Evolutionary conservation across 208 protist species (phyloP).

Genomic region (Trichomonas vaginalis): DNA sequence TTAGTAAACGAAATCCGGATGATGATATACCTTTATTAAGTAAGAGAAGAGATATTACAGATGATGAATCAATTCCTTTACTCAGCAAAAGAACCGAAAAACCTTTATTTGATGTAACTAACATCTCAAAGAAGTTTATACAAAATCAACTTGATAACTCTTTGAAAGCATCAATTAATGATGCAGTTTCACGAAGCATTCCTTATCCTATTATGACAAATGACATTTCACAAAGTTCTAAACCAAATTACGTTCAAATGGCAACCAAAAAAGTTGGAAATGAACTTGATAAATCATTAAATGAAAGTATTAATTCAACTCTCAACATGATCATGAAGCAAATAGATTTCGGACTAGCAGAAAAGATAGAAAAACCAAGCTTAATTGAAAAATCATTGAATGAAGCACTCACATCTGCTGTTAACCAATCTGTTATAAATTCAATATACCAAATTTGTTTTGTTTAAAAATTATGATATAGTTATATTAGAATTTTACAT

Average conservation of each 20-base stretch:
- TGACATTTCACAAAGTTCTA: neutral
- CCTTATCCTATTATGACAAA: neutral
- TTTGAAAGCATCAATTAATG: neutral
- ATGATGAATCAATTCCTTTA: neutral
- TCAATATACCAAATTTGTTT: neutral
- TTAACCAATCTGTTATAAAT: neutral
- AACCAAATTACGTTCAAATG: neutral
- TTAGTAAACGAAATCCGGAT: neutral
- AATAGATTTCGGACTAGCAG: neutral
- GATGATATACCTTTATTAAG: neutral
- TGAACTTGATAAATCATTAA: neutral
- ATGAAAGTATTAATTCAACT: neutral
- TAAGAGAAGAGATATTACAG: neutral
- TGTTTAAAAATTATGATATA: too few species aligned
- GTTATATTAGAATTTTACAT: too few species aligned
- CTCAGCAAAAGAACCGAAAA: neutral
- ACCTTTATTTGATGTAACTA: too few species aligned
- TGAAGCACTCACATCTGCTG: neutral
- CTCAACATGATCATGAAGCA: neutral
- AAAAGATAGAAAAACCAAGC: neutral
- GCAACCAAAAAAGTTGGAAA: neutral
- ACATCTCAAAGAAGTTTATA: neutral
- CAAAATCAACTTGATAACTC: neutral
- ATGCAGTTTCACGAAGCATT: neutral
- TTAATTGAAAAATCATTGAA: neutral